Evolutionary conservation across 768 basidiomycete genomes (phyloP).

Genomic region (Serpula lacrymans): DNA sequence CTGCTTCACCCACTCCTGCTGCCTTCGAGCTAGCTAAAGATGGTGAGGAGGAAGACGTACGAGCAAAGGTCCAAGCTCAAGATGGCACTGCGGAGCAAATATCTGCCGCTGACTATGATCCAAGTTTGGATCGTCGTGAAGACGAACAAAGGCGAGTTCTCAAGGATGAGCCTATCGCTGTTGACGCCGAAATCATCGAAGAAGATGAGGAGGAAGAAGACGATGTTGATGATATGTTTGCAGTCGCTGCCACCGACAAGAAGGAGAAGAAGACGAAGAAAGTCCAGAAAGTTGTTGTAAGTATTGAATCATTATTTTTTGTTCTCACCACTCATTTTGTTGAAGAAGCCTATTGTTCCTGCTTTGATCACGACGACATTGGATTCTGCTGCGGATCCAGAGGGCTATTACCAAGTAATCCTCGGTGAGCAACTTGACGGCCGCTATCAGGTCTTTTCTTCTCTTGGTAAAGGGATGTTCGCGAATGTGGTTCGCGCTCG

Average conservation of each 20-base stretch:
- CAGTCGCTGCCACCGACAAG: conserved; percentile 47
- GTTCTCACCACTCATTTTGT: neutral
- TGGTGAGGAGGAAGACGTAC: conserved; percentile 45
- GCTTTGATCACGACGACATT: conserved; percentile 72
- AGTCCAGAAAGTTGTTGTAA: conserved; percentile 48
- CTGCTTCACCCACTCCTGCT: conserved; percentile 54
- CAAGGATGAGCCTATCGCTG: conserved; percentile 31
- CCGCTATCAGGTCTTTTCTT: conserved; percentile 91
- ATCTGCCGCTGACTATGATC: conserved; percentile 92
- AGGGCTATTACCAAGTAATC: conserved; percentile 94
- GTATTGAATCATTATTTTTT: conserved; percentile 17
- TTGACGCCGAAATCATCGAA: conserved; percentile 47
- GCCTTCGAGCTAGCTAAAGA: conserved; percentile 71
- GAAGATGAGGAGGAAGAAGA: conserved; percentile 76
- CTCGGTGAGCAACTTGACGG: conserved; percentile 94
- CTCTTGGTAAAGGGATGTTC: conserved; percentile 99
- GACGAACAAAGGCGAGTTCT: conserved; percentile 72
- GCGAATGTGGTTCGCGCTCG: conserved; percentile 93
- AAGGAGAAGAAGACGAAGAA: conserved; percentile 62
- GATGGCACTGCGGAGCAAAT: conserved; percentile 62
- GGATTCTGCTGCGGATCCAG: conserved; percentile 89
- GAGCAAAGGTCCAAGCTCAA: conserved; percentile 43
- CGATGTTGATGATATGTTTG: conserved; percentile 96
- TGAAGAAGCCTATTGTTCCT: conserved; percentile 49
- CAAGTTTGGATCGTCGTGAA: conserved; percentile 75